Percentiles rank a stretch among this genome's conserved stretches.
Evolutionary conservation across 768 basidiomycete genomes (phyloP).

Genomic region (Termitomyces sp.): DNA sequence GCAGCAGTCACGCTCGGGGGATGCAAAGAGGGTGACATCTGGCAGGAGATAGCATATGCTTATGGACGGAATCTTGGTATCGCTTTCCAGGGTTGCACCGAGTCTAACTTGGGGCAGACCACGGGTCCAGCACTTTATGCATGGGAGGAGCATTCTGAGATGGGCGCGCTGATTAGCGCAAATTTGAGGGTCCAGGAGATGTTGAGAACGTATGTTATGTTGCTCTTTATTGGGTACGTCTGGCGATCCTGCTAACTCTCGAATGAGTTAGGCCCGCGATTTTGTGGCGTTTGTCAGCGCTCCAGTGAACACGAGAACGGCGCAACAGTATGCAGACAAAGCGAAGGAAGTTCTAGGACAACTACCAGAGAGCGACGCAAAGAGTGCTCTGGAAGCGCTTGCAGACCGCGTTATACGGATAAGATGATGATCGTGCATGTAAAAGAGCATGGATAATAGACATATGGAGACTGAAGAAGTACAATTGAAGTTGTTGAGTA

Average conservation of each 20-base stretch:
- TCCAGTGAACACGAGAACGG: constrained; percentile 75
- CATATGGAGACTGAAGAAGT: background rate
- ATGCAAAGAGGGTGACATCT: constrained; percentile 74
- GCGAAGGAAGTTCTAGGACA: constrained; percentile 68
- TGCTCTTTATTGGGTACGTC: constrained; percentile 3
- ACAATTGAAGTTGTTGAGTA: background rate
- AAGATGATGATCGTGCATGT: constrained; percentile 26
- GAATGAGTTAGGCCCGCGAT: constrained; percentile 56
- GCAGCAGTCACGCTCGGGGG: constrained; percentile 90
- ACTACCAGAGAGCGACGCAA: constrained; percentile 84
- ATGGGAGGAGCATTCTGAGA: constrained; percentile 88
- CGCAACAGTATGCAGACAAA: constrained; percentile 71
- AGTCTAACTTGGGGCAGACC: constrained; percentile 59
- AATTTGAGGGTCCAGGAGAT: constrained; percentile 80
- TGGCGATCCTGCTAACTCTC: constrained; percentile 1
- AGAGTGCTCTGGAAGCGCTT: constrained; percentile 68
- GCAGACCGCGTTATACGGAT: constrained; percentile 71
- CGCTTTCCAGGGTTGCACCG: constrained; percentile 68
- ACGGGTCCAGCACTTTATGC: constrained; percentile 95
- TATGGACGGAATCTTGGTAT: constrained; percentile 93
- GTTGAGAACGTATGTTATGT: constrained; percentile 65
- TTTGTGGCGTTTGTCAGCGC: constrained; percentile 77
- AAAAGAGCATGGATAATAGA: background rate
- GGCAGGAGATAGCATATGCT: constrained; percentile 95
- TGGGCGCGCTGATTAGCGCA: constrained; percentile 83